Evolutionary conservation across 495 filamentous ascomycete species (phyloP).

Genomic region (Hypoxylon lenormandii): DNA sequence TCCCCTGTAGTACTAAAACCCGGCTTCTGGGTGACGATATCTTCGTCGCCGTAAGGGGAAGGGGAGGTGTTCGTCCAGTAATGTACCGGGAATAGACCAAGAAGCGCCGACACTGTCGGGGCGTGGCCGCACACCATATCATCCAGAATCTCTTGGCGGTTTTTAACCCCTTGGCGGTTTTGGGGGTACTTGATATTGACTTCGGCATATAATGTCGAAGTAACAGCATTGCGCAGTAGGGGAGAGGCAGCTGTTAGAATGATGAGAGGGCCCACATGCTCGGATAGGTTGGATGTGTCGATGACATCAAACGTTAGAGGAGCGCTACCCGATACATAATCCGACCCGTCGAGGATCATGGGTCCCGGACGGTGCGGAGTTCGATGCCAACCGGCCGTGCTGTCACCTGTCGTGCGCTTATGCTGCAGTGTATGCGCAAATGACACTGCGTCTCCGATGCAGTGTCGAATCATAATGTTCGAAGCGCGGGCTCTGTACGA

Average conservation of each 20-base stretch:
- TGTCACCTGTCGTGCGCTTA: slow-evolving; percentile 26
- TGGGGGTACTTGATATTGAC: slow-evolving; percentile 44
- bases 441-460: slow-evolving; percentile 58
- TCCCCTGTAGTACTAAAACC: slow-evolving; percentile 24
- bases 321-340: slow-evolving; percentile 54
- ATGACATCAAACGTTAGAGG: slow-evolving; percentile 67
- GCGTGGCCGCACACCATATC: slow-evolving; percentile 58
- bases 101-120: slow-evolving; percentile 59
- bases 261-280: slow-evolving; percentile 63
- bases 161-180: too few species aligned
- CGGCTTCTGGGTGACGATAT: slow-evolving; percentile 20
- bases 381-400: slow-evolving; percentile 50
- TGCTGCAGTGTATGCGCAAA: slow-evolving; percentile 63
- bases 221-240: slow-evolving; percentile 55
- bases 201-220: slow-evolving; percentile 63
- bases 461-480: slow-evolving; percentile 57
- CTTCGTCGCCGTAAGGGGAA: slow-evolving; percentile 49
- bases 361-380: slow-evolving; percentile 37
- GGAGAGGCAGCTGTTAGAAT: slow-evolving; percentile 62
- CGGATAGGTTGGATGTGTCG: slow-evolving; percentile 67
- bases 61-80: slow-evolving; percentile 64
- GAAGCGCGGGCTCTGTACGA: slow-evolving; percentile 23
- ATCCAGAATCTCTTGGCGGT: slow-evolving; percentile 41
- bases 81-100: slow-evolving; percentile 62
- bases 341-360: slow-evolving; percentile 55